Percentiles rank a stretch among this genome's conserved stretches.
Evolutionary conservation across 2,329 filamentous ascomycete species (phyloP).

Genomic region (Incumbomyces lentus): DNA sequence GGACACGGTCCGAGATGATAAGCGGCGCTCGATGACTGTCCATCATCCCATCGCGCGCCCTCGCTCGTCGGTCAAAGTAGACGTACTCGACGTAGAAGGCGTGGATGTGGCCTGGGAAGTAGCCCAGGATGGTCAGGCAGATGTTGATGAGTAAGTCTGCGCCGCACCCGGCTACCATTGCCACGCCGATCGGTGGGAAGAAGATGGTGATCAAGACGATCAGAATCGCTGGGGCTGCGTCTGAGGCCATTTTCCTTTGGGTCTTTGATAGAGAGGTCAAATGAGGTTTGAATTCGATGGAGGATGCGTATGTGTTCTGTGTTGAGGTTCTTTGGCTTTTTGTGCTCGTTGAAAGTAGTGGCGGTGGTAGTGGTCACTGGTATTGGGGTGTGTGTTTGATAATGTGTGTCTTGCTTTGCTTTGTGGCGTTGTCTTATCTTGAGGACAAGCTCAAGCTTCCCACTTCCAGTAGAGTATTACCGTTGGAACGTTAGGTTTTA

Average conservation of each 20-base stretch:
- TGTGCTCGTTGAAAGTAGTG: too few species aligned
- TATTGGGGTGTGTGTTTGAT: too few species aligned
- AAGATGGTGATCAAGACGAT: conserved; percentile 22
- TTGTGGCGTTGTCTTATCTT: too few species aligned
- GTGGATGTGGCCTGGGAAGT: conserved; percentile 44
- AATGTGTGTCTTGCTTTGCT: too few species aligned
- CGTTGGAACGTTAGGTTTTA: too few species aligned
- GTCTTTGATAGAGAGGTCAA: not conserved
- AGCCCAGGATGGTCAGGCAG: conserved; percentile 66
- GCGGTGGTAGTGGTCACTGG: too few species aligned
- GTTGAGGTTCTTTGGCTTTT: too few species aligned
- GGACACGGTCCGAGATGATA: conserved; percentile 19
- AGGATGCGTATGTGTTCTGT: too few species aligned
- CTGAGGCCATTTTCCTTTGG: conserved; percentile 9
- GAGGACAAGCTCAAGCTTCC: too few species aligned
- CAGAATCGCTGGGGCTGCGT: conserved; percentile 18
- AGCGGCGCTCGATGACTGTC: conserved; percentile 14
- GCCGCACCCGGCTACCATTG: conserved; percentile 83
- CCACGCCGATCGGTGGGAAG: conserved; percentile 80
- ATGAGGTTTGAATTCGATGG: too few species aligned
- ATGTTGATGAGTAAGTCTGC: conserved; percentile 87
- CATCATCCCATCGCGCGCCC: conserved; percentile 17
- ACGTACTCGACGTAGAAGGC: conserved; percentile 23
- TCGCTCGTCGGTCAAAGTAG: conserved; percentile 21
- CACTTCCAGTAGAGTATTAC: too few species aligned